Conservation (phyloP, 148 eudicot genomes). For the Amaranthus cruentus region DNA sequence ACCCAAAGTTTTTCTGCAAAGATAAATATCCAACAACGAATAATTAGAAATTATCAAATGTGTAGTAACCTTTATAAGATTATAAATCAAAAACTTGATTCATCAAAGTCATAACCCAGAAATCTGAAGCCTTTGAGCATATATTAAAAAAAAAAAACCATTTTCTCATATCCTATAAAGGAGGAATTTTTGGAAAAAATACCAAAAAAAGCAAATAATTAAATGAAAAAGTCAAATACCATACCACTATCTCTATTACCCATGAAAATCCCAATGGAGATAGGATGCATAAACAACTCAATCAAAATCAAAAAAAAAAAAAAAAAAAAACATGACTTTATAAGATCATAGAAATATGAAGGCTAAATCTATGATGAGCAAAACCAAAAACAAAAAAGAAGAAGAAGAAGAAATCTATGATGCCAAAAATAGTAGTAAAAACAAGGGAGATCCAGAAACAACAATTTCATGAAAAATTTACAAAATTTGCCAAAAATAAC, state of each 20-base stretch:
- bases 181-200: not conserved
- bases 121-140: not conserved
- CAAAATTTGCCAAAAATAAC: not conserved
- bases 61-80: not conserved
- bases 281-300: slow-evolving; percentile 21
- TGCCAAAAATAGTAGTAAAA: slow-evolving; percentile 4
- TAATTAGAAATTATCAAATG: not conserved
- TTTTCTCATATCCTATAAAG: not conserved
- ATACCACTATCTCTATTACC: not conserved
- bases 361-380: not conserved
- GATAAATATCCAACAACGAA: slow-evolving; percentile 7
- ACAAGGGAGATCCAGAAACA: slow-evolving; percentile 6
- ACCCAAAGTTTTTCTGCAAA: slow-evolving; percentile 14
- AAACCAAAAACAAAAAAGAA: not conserved
- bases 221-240: slow-evolving; percentile 12
- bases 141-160: too few species aligned
- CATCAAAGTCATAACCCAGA: slow-evolving; percentile 7
- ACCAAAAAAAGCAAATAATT: not conserved
- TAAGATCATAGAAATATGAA: not conserved
- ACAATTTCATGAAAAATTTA: not conserved
- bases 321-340: not conserved
- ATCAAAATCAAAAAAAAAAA: not conserved
- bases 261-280: slow-evolving; percentile 11
- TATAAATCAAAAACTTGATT: not conserved
- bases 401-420: slow-evolving; percentile 9